phyloP scores from a whole-genome alignment of 768 basidiomycete species.

The Floccularia luteovirens region DNA sequence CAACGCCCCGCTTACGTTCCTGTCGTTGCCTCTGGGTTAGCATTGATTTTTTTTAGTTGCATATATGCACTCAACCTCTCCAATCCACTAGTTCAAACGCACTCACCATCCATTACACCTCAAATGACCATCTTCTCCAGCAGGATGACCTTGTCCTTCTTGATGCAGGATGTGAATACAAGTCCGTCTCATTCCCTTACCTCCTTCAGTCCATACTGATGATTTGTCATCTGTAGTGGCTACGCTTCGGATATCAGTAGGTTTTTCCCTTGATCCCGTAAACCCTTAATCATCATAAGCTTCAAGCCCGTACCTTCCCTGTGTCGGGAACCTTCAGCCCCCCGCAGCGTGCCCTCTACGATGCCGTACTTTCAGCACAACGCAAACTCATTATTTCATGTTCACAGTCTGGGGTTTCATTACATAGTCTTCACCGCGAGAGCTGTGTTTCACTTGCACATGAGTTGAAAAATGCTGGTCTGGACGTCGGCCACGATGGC shows the following conservation, averaged over 20 bases:
- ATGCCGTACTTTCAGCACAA: slow-evolving; percentile 66
- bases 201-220: slow-evolving; percentile 2
- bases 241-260: slow-evolving; percentile 93
- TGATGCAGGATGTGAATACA: slow-evolving; percentile 91
- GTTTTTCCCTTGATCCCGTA: slow-evolving; percentile 11
- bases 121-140: slow-evolving; percentile 74
- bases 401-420: slow-evolving; percentile 46
- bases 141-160: slow-evolving; percentile 75
- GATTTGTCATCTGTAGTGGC: slow-evolving; percentile 37
- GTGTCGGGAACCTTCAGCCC: slow-evolving; percentile 72
- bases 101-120: slow-evolving; percentile 90
- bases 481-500: slow-evolving; percentile 41
- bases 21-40: slow-evolving; percentile 90
- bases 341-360: slow-evolving; percentile 82
- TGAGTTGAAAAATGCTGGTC: slow-evolving; percentile 77
- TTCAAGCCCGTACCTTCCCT: slow-evolving; percentile 82
- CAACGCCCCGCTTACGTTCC: slow-evolving; percentile 95
- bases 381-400: slow-evolving; percentile 60
- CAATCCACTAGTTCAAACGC: slow-evolving; percentile 85
- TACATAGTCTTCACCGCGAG: slow-evolving; percentile 72
- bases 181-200: slow-evolving; percentile 37
- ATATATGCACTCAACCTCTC: no score
- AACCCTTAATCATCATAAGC: slow-evolving; percentile 5
- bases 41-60: no score
- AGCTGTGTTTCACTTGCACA: slow-evolving; percentile 58